Conservation (phyloP, 2,329 filamentous ascomycete genomes). For the Trichoderma cornu-damae region DNA sequence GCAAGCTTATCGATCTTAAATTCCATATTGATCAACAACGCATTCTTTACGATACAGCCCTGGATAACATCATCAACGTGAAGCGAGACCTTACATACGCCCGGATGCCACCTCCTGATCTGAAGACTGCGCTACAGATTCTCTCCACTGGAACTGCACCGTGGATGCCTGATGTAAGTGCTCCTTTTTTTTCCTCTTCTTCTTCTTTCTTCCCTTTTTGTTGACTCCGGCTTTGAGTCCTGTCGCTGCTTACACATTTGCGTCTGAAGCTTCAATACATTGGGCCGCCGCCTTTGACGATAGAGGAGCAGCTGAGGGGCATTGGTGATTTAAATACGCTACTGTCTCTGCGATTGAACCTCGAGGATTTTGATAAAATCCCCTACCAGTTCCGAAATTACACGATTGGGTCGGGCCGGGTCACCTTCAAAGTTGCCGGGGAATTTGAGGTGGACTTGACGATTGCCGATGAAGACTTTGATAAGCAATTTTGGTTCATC, state of each 20-base stretch:
- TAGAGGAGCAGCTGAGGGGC: conserved; percentile 66
- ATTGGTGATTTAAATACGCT: conserved; percentile 78
- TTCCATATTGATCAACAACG: conserved; percentile 64
- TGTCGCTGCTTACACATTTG: neutral
- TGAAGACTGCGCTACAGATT: conserved; percentile 82
- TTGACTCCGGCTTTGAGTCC: conserved; percentile 29
- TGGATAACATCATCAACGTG: conserved; percentile 62
- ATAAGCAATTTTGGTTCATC: conserved; percentile 88
- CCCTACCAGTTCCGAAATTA: conserved; percentile 75
- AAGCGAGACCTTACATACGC: conserved; percentile 68
- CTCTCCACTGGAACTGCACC: conserved; percentile 71
- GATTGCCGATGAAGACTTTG: conserved; percentile 76
- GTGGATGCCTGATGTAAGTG: conserved; percentile 71
- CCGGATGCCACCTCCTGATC: conserved; percentile 81
- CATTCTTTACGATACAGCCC: conserved; percentile 53
- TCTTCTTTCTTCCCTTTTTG: too few species aligned
- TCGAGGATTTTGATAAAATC: conserved; percentile 72
- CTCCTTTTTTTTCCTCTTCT: too few species aligned
- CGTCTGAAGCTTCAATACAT: conserved; percentile 64
- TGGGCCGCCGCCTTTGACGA: conserved; percentile 63
- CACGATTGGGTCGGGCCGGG: conserved; percentile 75
- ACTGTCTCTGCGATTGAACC: conserved; percentile 74
- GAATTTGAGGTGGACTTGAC: conserved; percentile 95
- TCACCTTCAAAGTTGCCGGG: conserved; percentile 73
- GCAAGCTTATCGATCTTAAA: conserved; percentile 82